Evolutionary conservation across 306 rosid species (phyloP).

Genomic region (Prunus armeniaca): DNA sequence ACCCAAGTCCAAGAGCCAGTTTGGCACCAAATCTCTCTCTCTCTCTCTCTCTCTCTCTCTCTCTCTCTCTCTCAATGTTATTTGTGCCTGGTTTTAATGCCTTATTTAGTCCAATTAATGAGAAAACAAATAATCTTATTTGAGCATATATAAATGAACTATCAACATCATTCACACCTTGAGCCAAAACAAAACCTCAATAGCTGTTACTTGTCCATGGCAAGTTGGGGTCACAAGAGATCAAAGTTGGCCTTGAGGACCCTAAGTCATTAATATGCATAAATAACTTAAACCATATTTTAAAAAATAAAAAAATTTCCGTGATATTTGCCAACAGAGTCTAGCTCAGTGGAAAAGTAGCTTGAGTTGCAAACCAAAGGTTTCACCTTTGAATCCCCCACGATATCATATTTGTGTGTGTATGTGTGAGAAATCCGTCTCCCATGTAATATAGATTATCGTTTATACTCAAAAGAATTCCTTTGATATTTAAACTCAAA

Average conservation of each 20-base stretch:
- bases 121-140: neutral
- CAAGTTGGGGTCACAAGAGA: neutral
- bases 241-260: neutral
- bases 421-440: rapidly evolving
- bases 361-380: no score
- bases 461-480: no score
- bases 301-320: no score
- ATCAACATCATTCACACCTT: neutral
- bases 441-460: no score
- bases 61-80: no score
- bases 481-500: neutral
- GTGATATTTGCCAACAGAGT: no score
- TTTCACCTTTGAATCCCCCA: no score
- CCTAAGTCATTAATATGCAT: neutral
- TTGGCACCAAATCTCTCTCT: neutral
- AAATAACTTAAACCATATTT: neutral
- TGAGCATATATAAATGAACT: neutral
- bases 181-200: neutral
- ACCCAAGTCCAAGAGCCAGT: neutral
- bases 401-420: no score
- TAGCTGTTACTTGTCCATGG: neutral
- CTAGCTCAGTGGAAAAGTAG: no score
- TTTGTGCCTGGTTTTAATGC: neutral
- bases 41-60: neutral
- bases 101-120: neutral